Evolutionary conservation across 2,329 filamentous ascomycete species (phyloP).

Genomic region (Aspergillus versicolor): DNA sequence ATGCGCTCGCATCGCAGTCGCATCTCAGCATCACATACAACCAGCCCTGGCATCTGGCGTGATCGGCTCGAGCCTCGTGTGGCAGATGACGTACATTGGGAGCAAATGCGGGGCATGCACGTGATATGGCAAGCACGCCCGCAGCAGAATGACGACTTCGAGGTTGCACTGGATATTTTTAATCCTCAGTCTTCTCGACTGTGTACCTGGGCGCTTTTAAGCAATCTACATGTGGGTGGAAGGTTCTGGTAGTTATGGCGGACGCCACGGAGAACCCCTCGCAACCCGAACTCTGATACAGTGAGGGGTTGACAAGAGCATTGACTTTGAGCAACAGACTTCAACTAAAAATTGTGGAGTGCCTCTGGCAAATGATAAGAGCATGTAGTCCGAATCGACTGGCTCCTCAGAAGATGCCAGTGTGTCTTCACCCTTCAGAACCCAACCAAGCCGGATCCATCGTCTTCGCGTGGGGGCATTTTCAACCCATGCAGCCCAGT

Average conservation of each 20-base stretch:
- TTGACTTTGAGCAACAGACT: too few relatives aligned
- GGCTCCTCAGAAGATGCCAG: too few relatives aligned
- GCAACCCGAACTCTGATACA: too few relatives aligned
- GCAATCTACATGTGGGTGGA: neutral
- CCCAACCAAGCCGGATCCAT: constrained; percentile 10
- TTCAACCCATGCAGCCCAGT: constrained; percentile 64
- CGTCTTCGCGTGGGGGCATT: constrained; percentile 43
- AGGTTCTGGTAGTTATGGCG: too few relatives aligned
- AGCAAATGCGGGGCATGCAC: constrained; percentile 10
- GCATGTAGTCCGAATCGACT: too few relatives aligned
- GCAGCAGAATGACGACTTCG: neutral
- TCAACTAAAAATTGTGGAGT: too few relatives aligned
- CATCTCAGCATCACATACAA: neutral
- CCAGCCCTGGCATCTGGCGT: neutral
- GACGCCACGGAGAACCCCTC: too few relatives aligned
- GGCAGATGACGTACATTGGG: constrained; percentile 3
- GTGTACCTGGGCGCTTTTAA: neutral
- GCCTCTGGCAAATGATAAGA: too few relatives aligned
- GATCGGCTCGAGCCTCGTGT: neutral
- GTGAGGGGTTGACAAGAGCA: too few relatives aligned
- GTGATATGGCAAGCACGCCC: neutral
- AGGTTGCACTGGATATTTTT: neutral
- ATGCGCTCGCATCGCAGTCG: neutral
- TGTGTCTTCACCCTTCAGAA: too few relatives aligned
- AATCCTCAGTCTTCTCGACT: neutral